Conservation (phyloP, 176 grass and related monocot genomes). For the Paspalum vaginatum region DNA sequence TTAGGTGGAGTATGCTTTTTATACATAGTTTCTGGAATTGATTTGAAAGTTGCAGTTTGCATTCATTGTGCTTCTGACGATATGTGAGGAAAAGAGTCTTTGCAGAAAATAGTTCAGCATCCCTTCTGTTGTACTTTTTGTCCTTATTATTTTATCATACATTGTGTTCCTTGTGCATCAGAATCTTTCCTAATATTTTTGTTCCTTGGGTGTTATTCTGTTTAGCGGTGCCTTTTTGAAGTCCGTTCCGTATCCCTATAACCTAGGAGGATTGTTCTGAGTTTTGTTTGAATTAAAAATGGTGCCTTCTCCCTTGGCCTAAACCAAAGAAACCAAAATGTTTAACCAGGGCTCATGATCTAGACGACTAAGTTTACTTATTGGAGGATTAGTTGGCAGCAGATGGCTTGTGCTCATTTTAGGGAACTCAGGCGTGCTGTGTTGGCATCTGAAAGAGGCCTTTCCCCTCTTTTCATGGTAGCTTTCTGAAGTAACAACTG, state of each 20-base stretch:
- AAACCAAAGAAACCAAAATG: constrained; percentile 20
- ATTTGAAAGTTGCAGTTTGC: not conserved
- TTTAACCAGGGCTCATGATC: not conserved
- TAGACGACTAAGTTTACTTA: not conserved
- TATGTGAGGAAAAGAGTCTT: not conserved
- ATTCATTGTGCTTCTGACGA: not conserved
- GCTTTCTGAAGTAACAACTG: constrained; percentile 18
- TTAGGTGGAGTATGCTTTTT: not conserved
- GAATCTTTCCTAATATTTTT: not conserved
- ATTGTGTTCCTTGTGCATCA: not conserved
- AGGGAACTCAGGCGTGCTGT: not conserved
- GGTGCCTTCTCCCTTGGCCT: not conserved
- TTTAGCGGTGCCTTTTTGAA: not conserved
- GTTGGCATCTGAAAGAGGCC: not conserved
- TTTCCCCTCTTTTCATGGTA: not conserved
- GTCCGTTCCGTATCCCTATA: not conserved
- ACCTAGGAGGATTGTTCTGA: not conserved
- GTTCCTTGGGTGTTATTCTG: not conserved
- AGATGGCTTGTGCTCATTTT: constrained; percentile 10
- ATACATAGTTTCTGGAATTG: not conserved
- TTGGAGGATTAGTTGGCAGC: not conserved
- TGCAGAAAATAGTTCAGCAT: constrained; percentile 9
- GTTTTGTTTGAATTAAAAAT: constrained; percentile 4
- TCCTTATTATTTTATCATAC: not conserved
- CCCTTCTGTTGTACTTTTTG: not conserved